A percentile compares a stretch with the other conserved stretches of the same genome.
These are phyloP conservation scores for Echium plantagineum DNA, from an alignment of 257 asterid genomes.

Conservation along the genomic window DNA sequence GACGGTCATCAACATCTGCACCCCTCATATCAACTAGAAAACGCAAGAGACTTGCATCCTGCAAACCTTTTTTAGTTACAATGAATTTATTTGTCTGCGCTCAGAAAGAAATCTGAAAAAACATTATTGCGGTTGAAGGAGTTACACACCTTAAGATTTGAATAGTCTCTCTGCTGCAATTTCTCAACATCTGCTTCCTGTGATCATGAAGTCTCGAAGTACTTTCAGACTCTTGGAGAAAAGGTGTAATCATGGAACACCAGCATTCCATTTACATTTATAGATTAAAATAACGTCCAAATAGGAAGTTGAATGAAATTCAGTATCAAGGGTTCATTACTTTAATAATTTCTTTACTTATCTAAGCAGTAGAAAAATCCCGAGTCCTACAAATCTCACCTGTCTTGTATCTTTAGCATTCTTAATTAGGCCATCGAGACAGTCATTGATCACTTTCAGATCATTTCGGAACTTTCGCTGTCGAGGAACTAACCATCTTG, in stretches of 20 bases:
- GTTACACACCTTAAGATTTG: conserved; percentile 60
- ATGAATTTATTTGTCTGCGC: conserved; percentile 23
- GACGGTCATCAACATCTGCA: conserved; percentile 91
- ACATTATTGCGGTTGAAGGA: conserved; percentile 10
- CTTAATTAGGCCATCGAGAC: conserved; percentile 77
- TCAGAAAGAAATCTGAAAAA: conserved; percentile 6
- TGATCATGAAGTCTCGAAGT: conserved; percentile 4
- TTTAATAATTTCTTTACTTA: not conserved
- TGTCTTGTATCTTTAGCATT: conserved; percentile 90
- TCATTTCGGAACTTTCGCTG: conserved; percentile 82
- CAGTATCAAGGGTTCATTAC: conserved; percentile 1
- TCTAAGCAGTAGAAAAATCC: not conserved
- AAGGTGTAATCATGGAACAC: not conserved
- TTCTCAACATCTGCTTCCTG: conserved; percentile 97
- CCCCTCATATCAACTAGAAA: conserved; percentile 99
- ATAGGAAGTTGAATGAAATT: not conserved
- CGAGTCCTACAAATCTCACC: conserved; percentile 37
- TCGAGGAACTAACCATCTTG: conserved; percentile 83
- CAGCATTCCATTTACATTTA: not conserved
- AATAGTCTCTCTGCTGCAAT: conserved; percentile 90
- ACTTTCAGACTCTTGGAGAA: not conserved
- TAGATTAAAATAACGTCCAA: too few relatives aligned
- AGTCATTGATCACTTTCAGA: conserved; percentile 78
- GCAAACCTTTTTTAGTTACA: conserved; percentile 50
- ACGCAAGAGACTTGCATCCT: conserved; percentile 98